phyloP scores from a whole-genome alignment of 2,329 filamentous ascomycete species.

The Rutstroemia sydowiana region DNA sequence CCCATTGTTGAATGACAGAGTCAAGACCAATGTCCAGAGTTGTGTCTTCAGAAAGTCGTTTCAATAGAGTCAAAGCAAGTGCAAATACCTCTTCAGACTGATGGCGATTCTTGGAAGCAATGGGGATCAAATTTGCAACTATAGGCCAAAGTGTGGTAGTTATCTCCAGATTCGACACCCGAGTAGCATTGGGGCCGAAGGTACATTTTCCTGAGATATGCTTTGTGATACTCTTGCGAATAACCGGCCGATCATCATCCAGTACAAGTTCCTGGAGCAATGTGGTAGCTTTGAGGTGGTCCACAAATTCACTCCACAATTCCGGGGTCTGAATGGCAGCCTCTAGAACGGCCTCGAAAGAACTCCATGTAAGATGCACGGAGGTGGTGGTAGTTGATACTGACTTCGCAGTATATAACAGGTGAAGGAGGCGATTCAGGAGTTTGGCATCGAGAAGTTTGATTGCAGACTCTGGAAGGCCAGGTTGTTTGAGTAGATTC shows the following conservation, averaged over 20 bases:
- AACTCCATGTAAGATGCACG: slow-evolving; percentile 34
- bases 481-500: slow-evolving; percentile 42
- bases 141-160: slow-evolving; percentile 42
- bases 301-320: slow-evolving; percentile 39
- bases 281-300: slow-evolving; percentile 30
- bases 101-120: slow-evolving; percentile 16
- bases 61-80: slow-evolving; percentile 36
- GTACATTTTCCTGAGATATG: slow-evolving; percentile 27
- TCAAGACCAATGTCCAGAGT: slow-evolving; percentile 19
- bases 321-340: slow-evolving; percentile 38
- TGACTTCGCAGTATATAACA: slow-evolving; percentile 23
- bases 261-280: slow-evolving; percentile 37
- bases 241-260: slow-evolving; percentile 32
- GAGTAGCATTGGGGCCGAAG: slow-evolving; percentile 23
- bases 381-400: slow-evolving; percentile 21
- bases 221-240: slow-evolving; percentile 28
- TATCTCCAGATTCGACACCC: slow-evolving; percentile 33
- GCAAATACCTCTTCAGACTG: slow-evolving; percentile 32
- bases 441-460: slow-evolving; percentile 30
- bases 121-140: slow-evolving; percentile 22
- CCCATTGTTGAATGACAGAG: slow-evolving; percentile 26
- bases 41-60: slow-evolving; percentile 31
- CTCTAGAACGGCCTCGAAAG: slow-evolving; percentile 42
- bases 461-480: slow-evolving; percentile 28
- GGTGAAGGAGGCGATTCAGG: slow-evolving; percentile 27